Percentiles rank a stretch among this genome's conserved stretches.
Evolutionary conservation across 83 land plant genomes (phyloP).

Genomic region (Thuja plicata): DNA sequence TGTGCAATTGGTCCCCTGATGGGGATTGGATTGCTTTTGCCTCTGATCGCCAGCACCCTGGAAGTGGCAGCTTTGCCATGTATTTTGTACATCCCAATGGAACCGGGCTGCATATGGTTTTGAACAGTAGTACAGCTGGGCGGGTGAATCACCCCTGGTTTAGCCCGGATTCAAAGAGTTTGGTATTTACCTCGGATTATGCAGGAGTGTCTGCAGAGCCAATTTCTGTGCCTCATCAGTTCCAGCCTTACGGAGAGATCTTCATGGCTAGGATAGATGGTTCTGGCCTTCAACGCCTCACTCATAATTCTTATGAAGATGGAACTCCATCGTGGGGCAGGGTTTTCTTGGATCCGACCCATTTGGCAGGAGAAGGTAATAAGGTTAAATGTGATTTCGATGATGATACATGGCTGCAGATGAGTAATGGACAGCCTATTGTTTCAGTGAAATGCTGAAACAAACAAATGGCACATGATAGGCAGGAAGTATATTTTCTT

Average conservation of each 20-base stretch:
- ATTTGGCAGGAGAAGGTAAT: not conserved
- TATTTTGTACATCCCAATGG: conserved; percentile 73
- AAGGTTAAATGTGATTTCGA: not conserved
- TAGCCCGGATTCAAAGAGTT: conserved; percentile 67
- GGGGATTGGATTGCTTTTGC: conserved; percentile 91
- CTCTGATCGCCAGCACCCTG: conserved; percentile 65
- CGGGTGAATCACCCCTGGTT: conserved; percentile 78
- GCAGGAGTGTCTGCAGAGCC: conserved; percentile 90
- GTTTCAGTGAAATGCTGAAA: not conserved
- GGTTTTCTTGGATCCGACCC: not conserved
- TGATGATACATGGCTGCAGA: not conserved
- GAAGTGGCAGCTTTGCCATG: conserved; percentile 59
- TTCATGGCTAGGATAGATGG: conserved; percentile 56
- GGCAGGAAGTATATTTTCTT: not conserved
- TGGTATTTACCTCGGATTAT: conserved; percentile 75
- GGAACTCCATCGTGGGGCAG: conserved; percentile 66
- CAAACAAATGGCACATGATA: not conserved
- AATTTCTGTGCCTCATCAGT: conserved; percentile 70
- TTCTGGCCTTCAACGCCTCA: conserved; percentile 34
- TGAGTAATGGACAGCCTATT: too few species aligned
- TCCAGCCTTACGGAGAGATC: conserved; percentile 87
- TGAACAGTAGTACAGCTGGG: conserved; percentile 47
- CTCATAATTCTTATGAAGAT: conserved; percentile 69
- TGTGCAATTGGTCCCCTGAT: conserved; percentile 86
- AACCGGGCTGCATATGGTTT: conserved; percentile 52